Conservation (phyloP, 106 monocot species). For the Agapanthus africanus region DNA sequence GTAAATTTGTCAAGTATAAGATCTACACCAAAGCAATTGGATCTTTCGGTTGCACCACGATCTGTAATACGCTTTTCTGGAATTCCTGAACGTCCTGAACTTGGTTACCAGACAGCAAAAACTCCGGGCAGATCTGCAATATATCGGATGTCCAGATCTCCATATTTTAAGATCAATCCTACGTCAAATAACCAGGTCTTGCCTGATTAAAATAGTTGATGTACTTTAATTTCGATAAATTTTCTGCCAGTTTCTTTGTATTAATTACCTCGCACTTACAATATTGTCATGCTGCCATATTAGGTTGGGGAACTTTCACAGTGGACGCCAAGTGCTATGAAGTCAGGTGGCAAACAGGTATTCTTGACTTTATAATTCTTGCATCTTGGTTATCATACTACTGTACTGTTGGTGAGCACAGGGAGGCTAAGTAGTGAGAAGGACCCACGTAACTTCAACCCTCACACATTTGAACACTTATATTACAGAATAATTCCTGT, state of each 20-base stretch:
- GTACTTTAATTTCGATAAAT: background rate
- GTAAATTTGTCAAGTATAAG: slow-evolving; percentile 7
- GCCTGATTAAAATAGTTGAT: background rate
- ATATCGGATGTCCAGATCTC: slow-evolving; percentile 76
- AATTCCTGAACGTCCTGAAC: slow-evolving; percentile 20
- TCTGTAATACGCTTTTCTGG: slow-evolving; percentile 23
- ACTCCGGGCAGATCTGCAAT: slow-evolving; percentile 50
- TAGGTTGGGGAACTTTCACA: slow-evolving; percentile 20
- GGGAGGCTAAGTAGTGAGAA: background rate
- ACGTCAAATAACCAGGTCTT: slow-evolving; percentile 1
- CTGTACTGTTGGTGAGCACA: background rate
- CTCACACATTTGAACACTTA: background rate
- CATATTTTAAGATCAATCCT: slow-evolving; percentile 48
- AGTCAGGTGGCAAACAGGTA: slow-evolving; percentile 38
- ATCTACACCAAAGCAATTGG: slow-evolving; percentile 3
- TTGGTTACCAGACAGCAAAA: slow-evolving; percentile 47
- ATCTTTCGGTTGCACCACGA: slow-evolving; percentile 21
- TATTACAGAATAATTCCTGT: background rate
- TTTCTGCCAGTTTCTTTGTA: background rate
- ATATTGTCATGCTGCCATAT: background rate
- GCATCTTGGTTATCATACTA: background rate
- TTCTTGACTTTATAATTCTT: background rate
- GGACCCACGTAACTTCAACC: background rate
- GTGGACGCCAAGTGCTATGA: slow-evolving; percentile 11
- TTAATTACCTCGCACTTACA: background rate